These are phyloP conservation scores for Pontederia paniculata DNA, from an alignment of 176 grass and related monocot genomes.

Conservation along the genomic window DNA sequence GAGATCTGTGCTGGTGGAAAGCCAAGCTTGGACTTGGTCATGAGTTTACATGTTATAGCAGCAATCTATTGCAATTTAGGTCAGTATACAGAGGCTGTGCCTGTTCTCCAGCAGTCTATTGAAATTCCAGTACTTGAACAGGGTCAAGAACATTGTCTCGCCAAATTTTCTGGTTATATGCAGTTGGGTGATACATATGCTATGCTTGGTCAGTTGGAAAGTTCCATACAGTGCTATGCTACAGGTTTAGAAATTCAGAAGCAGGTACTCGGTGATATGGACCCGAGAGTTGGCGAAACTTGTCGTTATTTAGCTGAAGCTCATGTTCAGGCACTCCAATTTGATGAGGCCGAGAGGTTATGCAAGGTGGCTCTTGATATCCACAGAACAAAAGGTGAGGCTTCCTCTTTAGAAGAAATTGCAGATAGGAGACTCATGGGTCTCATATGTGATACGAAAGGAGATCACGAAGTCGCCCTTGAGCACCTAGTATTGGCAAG, in stretches of 20 bases:
- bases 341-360: conserved; percentile 18
- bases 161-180: conserved; percentile 25
- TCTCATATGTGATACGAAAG: conserved; percentile 19
- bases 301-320: conserved; percentile 24
- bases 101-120: conserved; percentile 19
- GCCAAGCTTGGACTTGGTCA: conserved; percentile 16
- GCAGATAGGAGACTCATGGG: conserved; percentile 23
- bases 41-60: conserved; percentile 17
- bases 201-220: conserved; percentile 15
- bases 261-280: conserved; percentile 10
- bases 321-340: conserved; percentile 20
- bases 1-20: conserved; percentile 11
- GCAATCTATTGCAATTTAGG: conserved; percentile 9
- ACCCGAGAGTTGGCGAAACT: conserved; percentile 17
- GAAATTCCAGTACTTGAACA: conserved; percentile 12
- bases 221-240: conserved; percentile 16
- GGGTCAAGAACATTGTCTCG: conserved; percentile 17
- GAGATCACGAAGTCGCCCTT: conserved; percentile 15
- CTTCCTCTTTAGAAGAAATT: conserved; percentile 13
- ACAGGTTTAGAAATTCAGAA: conserved; percentile 18
- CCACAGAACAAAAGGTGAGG: conserved; percentile 8
- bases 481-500: conserved; percentile 17
- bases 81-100: conserved; percentile 9
- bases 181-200: conserved; percentile 20
- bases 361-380: conserved; percentile 24